These are phyloP conservation scores for Sclerotinia nivalis DNA, from an alignment of 2,329 filamentous ascomycete genomes.

Conservation along the genomic window DNA sequence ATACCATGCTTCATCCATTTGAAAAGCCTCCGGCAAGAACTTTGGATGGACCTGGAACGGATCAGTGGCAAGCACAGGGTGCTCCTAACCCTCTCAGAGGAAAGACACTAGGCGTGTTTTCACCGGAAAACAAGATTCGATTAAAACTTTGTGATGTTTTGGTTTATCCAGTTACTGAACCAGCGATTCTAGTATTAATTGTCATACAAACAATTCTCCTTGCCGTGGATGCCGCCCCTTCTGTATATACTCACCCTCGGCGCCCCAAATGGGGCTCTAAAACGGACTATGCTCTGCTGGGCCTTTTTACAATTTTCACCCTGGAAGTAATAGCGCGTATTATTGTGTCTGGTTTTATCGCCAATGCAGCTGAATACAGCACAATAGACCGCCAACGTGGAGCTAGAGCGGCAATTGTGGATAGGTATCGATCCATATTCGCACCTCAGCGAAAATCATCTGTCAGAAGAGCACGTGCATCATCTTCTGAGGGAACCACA, in stretches of 20 bases:
- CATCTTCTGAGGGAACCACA: constrained; percentile 27
- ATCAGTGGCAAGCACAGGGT: constrained; percentile 38
- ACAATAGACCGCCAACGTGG: constrained; percentile 80
- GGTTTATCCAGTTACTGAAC: constrained; percentile 84
- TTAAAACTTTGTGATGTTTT: constrained; percentile 77
- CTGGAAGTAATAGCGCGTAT: constrained; percentile 79
- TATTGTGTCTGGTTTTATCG: constrained; percentile 88
- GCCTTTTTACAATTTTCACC: constrained; percentile 86
- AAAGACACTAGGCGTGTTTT: constrained; percentile 81
- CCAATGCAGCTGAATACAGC: constrained; percentile 90
- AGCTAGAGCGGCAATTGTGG: constrained; percentile 69
- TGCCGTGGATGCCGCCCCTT: constrained; percentile 75
- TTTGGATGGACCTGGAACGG: constrained; percentile 17
- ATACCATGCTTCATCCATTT: constrained; percentile 36
- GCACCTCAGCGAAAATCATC: constrained; percentile 68
- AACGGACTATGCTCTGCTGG: constrained; percentile 61
- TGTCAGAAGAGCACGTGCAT: constrained; percentile 30
- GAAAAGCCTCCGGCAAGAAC: constrained; percentile 34
- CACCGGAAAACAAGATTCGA: constrained; percentile 73
- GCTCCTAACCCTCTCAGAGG: constrained; percentile 80
- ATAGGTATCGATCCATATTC: constrained; percentile 78
- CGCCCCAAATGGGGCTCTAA: constrained; percentile 62
- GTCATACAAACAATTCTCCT: constrained; percentile 86
- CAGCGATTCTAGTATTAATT: constrained; percentile 82
- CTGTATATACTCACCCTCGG: constrained; percentile 64